These are phyloP conservation scores for Caryopteris hybrid DNA, from an alignment of 305 asterid genomes.

Conservation along the genomic window DNA sequence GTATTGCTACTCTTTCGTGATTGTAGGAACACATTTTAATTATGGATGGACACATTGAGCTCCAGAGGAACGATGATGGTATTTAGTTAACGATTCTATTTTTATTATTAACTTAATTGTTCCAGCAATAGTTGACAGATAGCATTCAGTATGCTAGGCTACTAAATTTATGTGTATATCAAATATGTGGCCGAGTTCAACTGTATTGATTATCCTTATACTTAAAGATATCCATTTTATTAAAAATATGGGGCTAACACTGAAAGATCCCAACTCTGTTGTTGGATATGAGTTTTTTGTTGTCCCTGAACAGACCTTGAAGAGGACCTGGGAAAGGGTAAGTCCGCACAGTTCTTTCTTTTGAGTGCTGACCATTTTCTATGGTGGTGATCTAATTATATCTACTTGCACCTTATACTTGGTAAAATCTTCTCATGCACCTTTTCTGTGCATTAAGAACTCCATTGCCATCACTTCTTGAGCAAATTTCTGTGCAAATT, in stretches of 20 bases:
- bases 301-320: slow-evolving; percentile 53
- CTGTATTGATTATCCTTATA: neutral
- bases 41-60: too few species aligned
- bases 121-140: slow-evolving; percentile 52
- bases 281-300: slow-evolving; percentile 77
- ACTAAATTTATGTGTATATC: neutral
- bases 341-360: slow-evolving; percentile 25
- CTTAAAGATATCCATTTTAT: neutral
- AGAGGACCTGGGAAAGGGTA: slow-evolving; percentile 74
- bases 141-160: slow-evolving; percentile 9
- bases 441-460: neutral
- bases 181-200: neutral
- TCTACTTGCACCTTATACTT: neutral
- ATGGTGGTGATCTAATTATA: neutral
- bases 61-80: too few species aligned
- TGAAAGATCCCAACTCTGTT: slow-evolving; percentile 36
- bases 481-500: too few species aligned
- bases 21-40: too few species aligned
- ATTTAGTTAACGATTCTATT: slow-evolving; percentile 2
- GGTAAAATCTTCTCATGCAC: neutral
- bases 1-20: neutral
- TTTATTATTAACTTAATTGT: too few species aligned
- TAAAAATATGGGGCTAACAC: slow-evolving; percentile 46
- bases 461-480: too few species aligned
- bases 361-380: neutral